phyloP scores from a whole-genome alignment of 345 rosid genomes.

The Alliaria petiolata region DNA sequence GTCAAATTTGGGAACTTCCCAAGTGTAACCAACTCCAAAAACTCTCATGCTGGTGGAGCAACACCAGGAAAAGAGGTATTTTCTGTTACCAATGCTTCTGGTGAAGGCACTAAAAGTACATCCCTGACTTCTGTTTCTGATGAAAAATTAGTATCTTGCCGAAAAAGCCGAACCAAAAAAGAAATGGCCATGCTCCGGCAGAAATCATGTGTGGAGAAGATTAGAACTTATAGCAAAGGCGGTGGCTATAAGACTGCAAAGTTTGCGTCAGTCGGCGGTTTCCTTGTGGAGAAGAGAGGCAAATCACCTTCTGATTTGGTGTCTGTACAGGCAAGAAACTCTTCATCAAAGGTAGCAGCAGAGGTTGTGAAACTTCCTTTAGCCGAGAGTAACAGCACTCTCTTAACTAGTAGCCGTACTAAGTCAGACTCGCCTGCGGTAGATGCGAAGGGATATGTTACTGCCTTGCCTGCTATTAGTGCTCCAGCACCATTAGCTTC shows the following conservation, averaged over 20 bases:
- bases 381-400: slow-evolving; percentile 9
- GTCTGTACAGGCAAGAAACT: slow-evolving; percentile 27
- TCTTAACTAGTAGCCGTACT: neutral
- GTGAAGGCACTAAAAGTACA: slow-evolving; percentile 54
- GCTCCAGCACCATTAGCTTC: slow-evolving; percentile 21
- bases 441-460: slow-evolving; percentile 13
- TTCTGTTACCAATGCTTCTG: slow-evolving; percentile 36
- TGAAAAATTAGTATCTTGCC: slow-evolving; percentile 56
- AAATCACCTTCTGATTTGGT: slow-evolving; percentile 34
- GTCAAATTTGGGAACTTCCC: slow-evolving; percentile 34
- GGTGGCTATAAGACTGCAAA: slow-evolving; percentile 29
- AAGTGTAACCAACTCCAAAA: slow-evolving; percentile 41
- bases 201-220: slow-evolving; percentile 46
- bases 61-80: slow-evolving; percentile 48
- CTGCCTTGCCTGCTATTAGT: slow-evolving; percentile 24
- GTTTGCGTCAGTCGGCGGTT: slow-evolving; percentile 32
- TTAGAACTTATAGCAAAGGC: slow-evolving; percentile 31
- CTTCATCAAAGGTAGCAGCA: slow-evolving; percentile 27
- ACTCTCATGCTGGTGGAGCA: slow-evolving; percentile 36
- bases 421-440: slow-evolving; percentile 14
- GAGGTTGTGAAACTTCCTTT: slow-evolving; percentile 25
- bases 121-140: slow-evolving; percentile 54
- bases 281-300: slow-evolving; percentile 42
- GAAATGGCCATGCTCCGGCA: slow-evolving; percentile 63
- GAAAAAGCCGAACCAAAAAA: slow-evolving; percentile 64